These are phyloP conservation scores for Claviceps pusilla DNA, from an alignment of 2,329 filamentous ascomycete species.

Conservation along the genomic window DNA sequence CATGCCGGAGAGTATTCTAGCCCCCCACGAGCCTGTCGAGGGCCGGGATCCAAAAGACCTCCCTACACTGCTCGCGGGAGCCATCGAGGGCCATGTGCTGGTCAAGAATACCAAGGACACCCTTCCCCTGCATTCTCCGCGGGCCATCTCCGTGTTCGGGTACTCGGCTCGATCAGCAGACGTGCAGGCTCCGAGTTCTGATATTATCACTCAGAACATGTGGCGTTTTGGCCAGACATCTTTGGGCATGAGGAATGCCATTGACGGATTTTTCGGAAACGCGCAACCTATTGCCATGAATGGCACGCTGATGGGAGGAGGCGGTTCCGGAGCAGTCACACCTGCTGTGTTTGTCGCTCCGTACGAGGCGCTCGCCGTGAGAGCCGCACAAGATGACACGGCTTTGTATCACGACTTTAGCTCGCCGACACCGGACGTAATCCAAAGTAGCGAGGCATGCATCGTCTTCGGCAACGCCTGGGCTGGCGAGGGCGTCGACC, in stretches of 20 bases:
- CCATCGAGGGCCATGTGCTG: constrained; percentile 48
- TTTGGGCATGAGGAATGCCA: background rate
- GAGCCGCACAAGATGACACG: constrained; percentile 39
- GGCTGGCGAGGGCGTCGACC: constrained; percentile 57
- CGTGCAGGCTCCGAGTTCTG: constrained; percentile 22
- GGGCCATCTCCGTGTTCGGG: constrained; percentile 43
- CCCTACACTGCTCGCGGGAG: constrained; percentile 34
- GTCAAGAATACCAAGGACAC: constrained; percentile 44
- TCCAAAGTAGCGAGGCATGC: constrained; percentile 45
- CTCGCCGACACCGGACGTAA: constrained; percentile 31
- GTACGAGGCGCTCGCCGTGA: constrained; percentile 37
- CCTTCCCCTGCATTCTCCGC: constrained; percentile 36
- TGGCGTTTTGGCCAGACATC: constrained; percentile 19
- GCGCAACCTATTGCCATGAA: constrained; percentile 21
- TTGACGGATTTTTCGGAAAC: constrained; percentile 12
- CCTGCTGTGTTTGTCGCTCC: constrained; percentile 36
- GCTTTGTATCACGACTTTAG: constrained; percentile 45
- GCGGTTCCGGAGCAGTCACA: constrained; percentile 33
- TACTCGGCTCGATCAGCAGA: constrained; percentile 40
- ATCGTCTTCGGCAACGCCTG: constrained; percentile 53
- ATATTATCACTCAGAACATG: constrained; percentile 18
- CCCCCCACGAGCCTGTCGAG: constrained; percentile 38
- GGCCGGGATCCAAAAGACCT: constrained; percentile 32
- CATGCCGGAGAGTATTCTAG: constrained; percentile 32
- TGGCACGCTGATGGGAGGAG: constrained; percentile 26